Conservation (phyloP, 2,329 filamentous ascomycete species). For the Xylaria hypoxylon region DNA sequence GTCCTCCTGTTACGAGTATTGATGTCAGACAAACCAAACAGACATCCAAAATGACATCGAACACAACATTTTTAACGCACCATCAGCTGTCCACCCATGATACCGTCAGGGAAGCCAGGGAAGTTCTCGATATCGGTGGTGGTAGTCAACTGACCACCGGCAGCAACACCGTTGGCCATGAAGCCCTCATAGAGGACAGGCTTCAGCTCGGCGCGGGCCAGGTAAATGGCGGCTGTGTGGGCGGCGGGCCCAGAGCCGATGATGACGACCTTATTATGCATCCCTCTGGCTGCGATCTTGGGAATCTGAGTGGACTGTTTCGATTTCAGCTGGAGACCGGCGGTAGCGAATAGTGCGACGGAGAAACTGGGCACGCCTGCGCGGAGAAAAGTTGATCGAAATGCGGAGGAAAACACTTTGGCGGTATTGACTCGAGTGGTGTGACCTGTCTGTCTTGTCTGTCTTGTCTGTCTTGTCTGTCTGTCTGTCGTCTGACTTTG, state of each 20-base stretch:
- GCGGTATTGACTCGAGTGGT: conserved; percentile 58
- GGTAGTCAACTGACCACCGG: conserved; percentile 95
- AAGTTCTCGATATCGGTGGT: conserved; percentile 99
- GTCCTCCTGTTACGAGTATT: conserved; percentile 67
- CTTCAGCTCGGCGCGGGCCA: conserved; percentile 92
- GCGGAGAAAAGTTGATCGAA: conserved; percentile 77
- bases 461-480: neutral
- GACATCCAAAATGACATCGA: neutral
- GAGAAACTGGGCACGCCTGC: conserved; percentile 79
- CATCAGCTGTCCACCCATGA: conserved; percentile 91
- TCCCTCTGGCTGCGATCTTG: conserved; percentile 66
- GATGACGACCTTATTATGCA: conserved; percentile 94
- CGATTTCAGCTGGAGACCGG: conserved; percentile 67
- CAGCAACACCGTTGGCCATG: conserved; percentile 95
- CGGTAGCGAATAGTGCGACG: conserved; percentile 75
- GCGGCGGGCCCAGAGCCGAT: conserved; percentile 96
- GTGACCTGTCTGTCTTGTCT: conserved; percentile 4
- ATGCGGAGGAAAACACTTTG: conserved; percentile 93
- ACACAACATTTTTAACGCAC: conserved; percentile 53
- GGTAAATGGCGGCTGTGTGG: conserved; percentile 97
- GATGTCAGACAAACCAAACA: neutral
- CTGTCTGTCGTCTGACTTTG: neutral
- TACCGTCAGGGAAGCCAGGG: conserved; percentile 90
- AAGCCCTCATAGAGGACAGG: conserved; percentile 98
- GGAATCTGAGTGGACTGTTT: conserved; percentile 52